Conservation (phyloP, 257 asterid genomes). For the Petunia secreta region DNA sequence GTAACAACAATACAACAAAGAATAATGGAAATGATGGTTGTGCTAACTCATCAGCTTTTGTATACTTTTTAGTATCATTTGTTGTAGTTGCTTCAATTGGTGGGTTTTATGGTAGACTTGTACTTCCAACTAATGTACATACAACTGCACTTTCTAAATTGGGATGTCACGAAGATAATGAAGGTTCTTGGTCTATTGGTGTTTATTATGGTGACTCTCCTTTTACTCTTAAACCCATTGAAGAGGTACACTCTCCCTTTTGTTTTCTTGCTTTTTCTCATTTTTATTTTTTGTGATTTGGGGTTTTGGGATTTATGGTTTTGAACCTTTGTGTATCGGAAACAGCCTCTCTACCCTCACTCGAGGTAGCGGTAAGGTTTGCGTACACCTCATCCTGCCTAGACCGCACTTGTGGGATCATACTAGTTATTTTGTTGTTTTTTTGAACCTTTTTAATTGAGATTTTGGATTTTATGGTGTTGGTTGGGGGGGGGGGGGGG, state of each 20-base stretch:
- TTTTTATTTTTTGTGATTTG: neutral
- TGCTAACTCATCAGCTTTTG: conserved; percentile 44
- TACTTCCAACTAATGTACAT: conserved; percentile 68
- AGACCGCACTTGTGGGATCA: no score
- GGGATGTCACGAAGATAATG: conserved; percentile 81
- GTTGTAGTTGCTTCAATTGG: conserved; percentile 72
- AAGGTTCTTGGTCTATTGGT: conserved; percentile 96
- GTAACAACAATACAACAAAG: conserved; percentile 16
- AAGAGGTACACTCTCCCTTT: conserved; percentile 49
- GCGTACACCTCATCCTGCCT: no score
- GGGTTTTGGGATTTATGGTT: conserved; percentile 22
- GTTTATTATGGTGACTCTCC: conserved; percentile 92
- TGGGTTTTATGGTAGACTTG: conserved; percentile 55
- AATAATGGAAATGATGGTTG: conserved; percentile 27
- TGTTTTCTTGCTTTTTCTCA: neutral
- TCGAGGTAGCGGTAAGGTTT: no score
- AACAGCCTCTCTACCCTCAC: no score
- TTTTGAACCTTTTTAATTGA: neutral
- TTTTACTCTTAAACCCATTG: conserved; percentile 87
- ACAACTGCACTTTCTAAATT: conserved; percentile 42
- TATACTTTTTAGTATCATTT: conserved; percentile 64
- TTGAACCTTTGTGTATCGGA: neutral
- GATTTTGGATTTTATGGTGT: neutral
- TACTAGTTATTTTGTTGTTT: no score
- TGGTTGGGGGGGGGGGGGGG: no score